These are phyloP conservation scores for Fraxinus anomala DNA, from an alignment of 257 asterid genomes.

Conservation along the genomic window DNA sequence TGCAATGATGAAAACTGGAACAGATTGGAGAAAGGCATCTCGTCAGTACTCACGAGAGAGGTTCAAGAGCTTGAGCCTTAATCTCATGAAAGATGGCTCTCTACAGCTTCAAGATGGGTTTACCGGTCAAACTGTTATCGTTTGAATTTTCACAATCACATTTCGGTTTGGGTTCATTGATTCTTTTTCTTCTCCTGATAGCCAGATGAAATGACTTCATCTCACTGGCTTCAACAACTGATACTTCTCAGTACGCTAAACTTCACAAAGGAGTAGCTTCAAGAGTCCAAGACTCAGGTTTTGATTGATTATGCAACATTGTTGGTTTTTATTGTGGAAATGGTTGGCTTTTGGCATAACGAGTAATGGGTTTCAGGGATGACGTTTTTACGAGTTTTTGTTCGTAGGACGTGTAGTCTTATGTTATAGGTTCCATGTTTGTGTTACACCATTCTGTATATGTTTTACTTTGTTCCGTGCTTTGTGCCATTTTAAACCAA, in stretches of 20 bases:
- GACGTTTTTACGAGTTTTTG: slow-evolving; percentile 21
- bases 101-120: slow-evolving; percentile 79
- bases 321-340: slow-evolving; percentile 8
- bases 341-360: slow-evolving; percentile 19
- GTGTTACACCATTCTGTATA: slow-evolving; percentile 36
- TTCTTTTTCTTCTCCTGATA: slow-evolving; percentile 4
- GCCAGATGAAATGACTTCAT: background rate
- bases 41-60: slow-evolving; percentile 89
- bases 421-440: slow-evolving; percentile 21
- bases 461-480: background rate
- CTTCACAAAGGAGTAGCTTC: slow-evolving; percentile 29
- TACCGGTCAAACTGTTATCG: slow-evolving; percentile 67
- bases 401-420: slow-evolving; percentile 30
- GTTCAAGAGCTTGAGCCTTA: slow-evolving; percentile 85
- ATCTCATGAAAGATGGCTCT: slow-evolving; percentile 87
- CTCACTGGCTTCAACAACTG: background rate
- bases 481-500: slow-evolving; percentile 2
- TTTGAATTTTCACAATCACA: slow-evolving; percentile 32
- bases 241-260: slow-evolving; percentile 13
- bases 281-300: slow-evolving; percentile 10
- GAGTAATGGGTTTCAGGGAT: slow-evolving; percentile 9
- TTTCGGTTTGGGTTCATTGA: slow-evolving; percentile 7
- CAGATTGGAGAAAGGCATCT: slow-evolving; percentile 83
- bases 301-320: slow-evolving; percentile 9
- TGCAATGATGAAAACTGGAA: slow-evolving; percentile 47